Evolutionary conservation across 2,329 filamentous ascomycete genomes (phyloP).

Genomic region (Calonectria pseudoreteaudii): DNA sequence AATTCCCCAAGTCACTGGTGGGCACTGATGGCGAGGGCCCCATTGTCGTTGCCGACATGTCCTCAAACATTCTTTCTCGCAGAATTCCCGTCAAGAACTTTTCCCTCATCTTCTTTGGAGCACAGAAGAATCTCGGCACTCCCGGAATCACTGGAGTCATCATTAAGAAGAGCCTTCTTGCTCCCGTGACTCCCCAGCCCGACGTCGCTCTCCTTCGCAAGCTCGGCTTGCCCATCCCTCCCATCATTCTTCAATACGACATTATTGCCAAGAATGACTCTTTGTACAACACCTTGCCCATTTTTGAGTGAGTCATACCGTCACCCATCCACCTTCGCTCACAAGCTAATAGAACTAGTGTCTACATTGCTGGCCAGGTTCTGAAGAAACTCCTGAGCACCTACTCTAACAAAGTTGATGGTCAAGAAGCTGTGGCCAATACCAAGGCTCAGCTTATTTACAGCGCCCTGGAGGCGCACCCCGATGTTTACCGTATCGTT

Average conservation of each 20-base stretch:
- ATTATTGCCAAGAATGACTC: slow-evolving; percentile 93
- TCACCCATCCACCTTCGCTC: background rate
- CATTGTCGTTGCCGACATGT: slow-evolving; percentile 92
- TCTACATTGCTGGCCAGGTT: slow-evolving; percentile 91
- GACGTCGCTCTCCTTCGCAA: slow-evolving; percentile 76
- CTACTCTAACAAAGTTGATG: slow-evolving; percentile 77
- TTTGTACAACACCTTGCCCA: slow-evolving; percentile 94
- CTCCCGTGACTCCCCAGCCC: slow-evolving; percentile 66
- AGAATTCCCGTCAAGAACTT: slow-evolving; percentile 83
- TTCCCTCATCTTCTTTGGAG: slow-evolving; percentile 88
- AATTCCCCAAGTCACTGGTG: slow-evolving; percentile 74
- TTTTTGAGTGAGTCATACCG: slow-evolving; percentile 75
- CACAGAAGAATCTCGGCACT: slow-evolving; percentile 92
- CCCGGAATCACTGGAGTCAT: slow-evolving; percentile 90
- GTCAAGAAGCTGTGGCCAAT: slow-evolving; percentile 79
- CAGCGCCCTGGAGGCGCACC: slow-evolving; percentile 77
- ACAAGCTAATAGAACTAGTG: slow-evolving; percentile 58
- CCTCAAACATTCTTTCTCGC: slow-evolving; percentile 90
- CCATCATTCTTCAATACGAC: slow-evolving; percentile 85
- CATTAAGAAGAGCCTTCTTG: slow-evolving; percentile 83
- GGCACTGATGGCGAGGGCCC: slow-evolving; percentile 71
- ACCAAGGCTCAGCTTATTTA: slow-evolving; percentile 86
- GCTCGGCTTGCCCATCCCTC: slow-evolving; percentile 81
- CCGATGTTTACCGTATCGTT: slow-evolving; percentile 80
- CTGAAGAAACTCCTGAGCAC: slow-evolving; percentile 78